Percentiles rank a stretch among this genome's conserved stretches.
Evolutionary conservation across 306 rosid species (phyloP).

Genomic region (Trichosanthes cucumerina): DNA sequence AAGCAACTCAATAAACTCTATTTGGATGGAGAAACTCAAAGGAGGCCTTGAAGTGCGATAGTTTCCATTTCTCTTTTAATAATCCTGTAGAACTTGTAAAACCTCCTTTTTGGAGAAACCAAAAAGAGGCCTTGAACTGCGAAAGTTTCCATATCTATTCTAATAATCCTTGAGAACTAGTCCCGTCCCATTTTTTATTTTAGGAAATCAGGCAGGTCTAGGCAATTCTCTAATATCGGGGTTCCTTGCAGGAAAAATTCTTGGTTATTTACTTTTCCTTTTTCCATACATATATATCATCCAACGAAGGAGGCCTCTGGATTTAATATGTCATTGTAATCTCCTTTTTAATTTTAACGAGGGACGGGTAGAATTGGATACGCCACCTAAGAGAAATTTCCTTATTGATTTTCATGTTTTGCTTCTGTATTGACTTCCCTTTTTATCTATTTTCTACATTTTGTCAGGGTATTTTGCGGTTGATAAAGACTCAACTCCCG

Average conservation of each 20-base stretch:
- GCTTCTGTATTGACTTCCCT: not conserved
- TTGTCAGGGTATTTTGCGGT: constrained; percentile 82
- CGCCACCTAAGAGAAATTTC: not conserved
- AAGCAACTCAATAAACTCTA: not conserved
- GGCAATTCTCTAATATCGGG: too few relatives aligned
- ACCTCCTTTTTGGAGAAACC: not conserved
- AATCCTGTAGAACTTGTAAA: not conserved
- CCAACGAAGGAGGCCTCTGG: too few relatives aligned
- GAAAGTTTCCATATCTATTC: too few relatives aligned
- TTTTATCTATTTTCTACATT: not conserved
- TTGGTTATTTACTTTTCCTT: too few relatives aligned
- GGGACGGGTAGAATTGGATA: not conserved
- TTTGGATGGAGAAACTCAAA: not conserved
- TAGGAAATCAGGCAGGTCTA: too few relatives aligned
- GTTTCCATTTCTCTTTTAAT: not conserved
- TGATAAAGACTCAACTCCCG: constrained; percentile 68
- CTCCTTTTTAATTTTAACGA: too few relatives aligned
- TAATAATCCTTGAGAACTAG: too few relatives aligned
- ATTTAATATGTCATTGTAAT: too few relatives aligned
- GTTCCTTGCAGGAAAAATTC: too few relatives aligned
- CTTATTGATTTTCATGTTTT: not conserved
- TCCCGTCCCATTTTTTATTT: too few relatives aligned
- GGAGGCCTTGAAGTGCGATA: not conserved
- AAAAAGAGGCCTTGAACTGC: too few relatives aligned
- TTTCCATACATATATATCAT: too few relatives aligned